These are phyloP conservation scores for Ceratocystis diversiconidia DNA, from an alignment of 2,329 filamentous ascomycete genomes.

Conservation along the genomic window DNA sequence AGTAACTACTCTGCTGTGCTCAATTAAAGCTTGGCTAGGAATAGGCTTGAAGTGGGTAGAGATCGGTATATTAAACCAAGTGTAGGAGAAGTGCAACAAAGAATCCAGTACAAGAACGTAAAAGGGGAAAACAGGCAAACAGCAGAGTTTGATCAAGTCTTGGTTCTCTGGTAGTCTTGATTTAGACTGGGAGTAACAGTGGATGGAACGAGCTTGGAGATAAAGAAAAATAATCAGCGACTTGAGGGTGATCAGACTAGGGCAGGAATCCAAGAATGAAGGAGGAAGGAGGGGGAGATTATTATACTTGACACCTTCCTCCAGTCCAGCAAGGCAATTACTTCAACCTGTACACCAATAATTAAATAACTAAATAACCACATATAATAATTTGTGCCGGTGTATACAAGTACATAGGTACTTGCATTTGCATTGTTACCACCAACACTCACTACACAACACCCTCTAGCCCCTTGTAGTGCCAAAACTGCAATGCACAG, in stretches of 20 bases:
- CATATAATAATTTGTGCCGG: background rate
- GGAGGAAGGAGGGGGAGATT: background rate
- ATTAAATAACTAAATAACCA: background rate
- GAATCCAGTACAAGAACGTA: background rate
- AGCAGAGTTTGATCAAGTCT: background rate
- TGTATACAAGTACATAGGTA: background rate
- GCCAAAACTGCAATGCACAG: background rate
- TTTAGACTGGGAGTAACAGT: background rate
- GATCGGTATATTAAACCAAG: too few species aligned
- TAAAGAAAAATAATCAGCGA: background rate
- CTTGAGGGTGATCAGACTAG: background rate
- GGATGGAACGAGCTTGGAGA: background rate
- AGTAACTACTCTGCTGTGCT: background rate
- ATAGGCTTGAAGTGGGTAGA: background rate
- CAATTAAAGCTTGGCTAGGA: background rate
- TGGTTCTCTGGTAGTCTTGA: background rate
- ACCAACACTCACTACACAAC: background rate
- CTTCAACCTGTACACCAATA: too few species aligned
- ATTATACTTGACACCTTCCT: conserved; percentile 1
- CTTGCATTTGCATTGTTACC: too few species aligned
- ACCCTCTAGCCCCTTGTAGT: background rate
- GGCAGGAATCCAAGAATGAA: background rate
- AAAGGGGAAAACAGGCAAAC: background rate
- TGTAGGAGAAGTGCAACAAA: background rate
- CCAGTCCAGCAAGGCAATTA: too few species aligned